Base-by-base conservation (phyloP, 257 asterid genomes). In the Apocynum venetum region DNA sequence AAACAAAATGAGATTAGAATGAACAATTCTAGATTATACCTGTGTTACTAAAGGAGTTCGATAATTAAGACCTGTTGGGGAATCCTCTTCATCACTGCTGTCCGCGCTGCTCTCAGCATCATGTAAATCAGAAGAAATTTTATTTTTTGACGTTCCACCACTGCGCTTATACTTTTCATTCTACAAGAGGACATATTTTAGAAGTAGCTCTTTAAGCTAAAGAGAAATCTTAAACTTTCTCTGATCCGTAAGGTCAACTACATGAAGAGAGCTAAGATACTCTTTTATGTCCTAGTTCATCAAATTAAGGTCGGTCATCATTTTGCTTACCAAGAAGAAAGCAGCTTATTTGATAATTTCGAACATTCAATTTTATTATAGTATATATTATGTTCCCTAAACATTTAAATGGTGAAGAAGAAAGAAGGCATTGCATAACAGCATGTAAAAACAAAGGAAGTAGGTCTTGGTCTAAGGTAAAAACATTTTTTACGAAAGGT, bases 41-140 rank as follows among this genome's bases (percentile, higher is more conserved):
- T 94, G 98, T 25, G 97, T 94, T 84, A 92, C 83, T 57, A 92
- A 72, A 83, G 98, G 98, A n/a, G 97, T 90, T 55, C 86, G 85
- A 69, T 92, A 94, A 73, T 89, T 89, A 11, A 92, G 84, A 20
- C 93, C 77, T 77, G 84, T 80, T 10, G 89, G 81, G 25, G 93
- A 83, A 56, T 92, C 97, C 17, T 92, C 97, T 76, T 91, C 97
- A 55, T 94, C 98, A 67, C 93, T 89, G 78, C 92, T 92, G 41
- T 89, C 92, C 44, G 96, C 90, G 82, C 90, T 87, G 80, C 89
- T 92, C 3, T 93, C 97, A 25, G 92, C 94, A 35, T 66, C 90
- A 71, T 83, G 86, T 3, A 79, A 51, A 55, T 84, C 83, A 49
- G 89, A 81, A 64, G 60, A 85, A 19, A 80, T 84, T 69, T 92